Evolutionary conservation across 192 early-diverging fungal genomes (phyloP).

Genomic region (Entrophospora sp.): DNA sequence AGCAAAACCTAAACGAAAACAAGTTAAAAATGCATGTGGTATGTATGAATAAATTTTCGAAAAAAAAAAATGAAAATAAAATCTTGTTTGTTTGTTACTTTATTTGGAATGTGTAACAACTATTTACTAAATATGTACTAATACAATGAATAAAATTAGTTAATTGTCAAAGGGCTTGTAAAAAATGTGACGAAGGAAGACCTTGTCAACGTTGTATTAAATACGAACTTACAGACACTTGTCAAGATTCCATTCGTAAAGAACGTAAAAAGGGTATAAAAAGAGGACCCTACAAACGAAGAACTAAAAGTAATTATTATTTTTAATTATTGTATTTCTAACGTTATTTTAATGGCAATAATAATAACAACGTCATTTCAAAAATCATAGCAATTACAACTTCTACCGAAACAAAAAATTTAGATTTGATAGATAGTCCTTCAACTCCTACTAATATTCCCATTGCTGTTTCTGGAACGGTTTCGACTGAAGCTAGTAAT

Average conservation of each 20-base stretch:
- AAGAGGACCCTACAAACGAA: conserved; percentile 74
- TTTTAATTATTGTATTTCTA: neutral
- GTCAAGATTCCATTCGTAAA: conserved; percentile 71
- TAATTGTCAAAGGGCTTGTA: conserved; percentile 83
- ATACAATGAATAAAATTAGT: conserved; percentile 33
- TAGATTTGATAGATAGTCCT: no score
- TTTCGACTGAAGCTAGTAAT: no score
- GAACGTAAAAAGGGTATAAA: conserved; percentile 77
- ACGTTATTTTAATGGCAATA: neutral
- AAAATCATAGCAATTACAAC: no score
- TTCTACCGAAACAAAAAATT: no score
- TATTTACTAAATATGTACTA: neutral
- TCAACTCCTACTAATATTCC: no score
- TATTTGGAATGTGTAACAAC: neutral
- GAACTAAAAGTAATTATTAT: conserved; percentile 5
- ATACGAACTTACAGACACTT: conserved; percentile 56
- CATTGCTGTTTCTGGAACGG: no score
- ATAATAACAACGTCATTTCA: no score
- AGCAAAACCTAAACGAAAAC: conserved; percentile 52
- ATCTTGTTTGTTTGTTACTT: no score
- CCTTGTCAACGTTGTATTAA: conserved; percentile 79
- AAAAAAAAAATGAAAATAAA: neutral
- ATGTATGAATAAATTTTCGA: conserved; percentile 23
- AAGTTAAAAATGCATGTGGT: conserved; percentile 90
- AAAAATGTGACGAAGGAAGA: conserved; percentile 83